A percentile compares a stretch with the other conserved stretches of the same genome.
These are phyloP conservation scores for Colletotrichum tropicale DNA, from an alignment of 2,329 filamentous ascomycete genomes.

Conservation along the genomic window DNA sequence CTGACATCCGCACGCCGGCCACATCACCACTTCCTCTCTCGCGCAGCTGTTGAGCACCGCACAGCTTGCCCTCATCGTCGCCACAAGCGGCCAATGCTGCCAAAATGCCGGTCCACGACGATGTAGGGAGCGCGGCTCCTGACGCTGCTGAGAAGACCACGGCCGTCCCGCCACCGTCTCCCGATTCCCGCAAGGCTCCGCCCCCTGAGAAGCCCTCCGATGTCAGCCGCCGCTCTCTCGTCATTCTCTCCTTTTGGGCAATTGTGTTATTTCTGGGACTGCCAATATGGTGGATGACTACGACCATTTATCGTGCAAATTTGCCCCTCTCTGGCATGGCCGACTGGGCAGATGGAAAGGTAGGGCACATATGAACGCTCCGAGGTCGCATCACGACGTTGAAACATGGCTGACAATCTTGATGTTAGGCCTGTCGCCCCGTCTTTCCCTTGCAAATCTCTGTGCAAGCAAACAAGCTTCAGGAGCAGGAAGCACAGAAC, in stretches of 20 bases:
- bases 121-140: neutral
- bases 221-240: constrained; percentile 70
- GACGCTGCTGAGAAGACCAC: neutral
- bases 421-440: constrained; percentile 76
- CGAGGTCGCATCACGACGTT: neutral
- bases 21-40: neutral
- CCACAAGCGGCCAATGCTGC: constrained; percentile 2
- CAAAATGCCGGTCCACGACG: neutral
- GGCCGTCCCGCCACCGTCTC: neutral
- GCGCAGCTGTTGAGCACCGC: neutral
- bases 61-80: neutral
- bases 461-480: constrained; percentile 71
- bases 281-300: constrained; percentile 96
- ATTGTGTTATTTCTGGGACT: constrained; percentile 83
- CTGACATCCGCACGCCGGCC: neutral
- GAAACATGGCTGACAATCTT: neutral
- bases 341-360: constrained; percentile 89
- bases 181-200: constrained; percentile 51
- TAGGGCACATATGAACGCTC: constrained; percentile 38
- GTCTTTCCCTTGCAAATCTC: constrained; percentile 87
- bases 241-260: constrained; percentile 90
- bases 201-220: constrained; percentile 79
- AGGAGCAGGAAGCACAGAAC: constrained; percentile 70
- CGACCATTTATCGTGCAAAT: constrained; percentile 85
- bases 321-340: constrained; percentile 87